phyloP scores from a whole-genome alignment of 2,329 filamentous ascomycete genomes.

The Lizonia empirigonia region DNA sequence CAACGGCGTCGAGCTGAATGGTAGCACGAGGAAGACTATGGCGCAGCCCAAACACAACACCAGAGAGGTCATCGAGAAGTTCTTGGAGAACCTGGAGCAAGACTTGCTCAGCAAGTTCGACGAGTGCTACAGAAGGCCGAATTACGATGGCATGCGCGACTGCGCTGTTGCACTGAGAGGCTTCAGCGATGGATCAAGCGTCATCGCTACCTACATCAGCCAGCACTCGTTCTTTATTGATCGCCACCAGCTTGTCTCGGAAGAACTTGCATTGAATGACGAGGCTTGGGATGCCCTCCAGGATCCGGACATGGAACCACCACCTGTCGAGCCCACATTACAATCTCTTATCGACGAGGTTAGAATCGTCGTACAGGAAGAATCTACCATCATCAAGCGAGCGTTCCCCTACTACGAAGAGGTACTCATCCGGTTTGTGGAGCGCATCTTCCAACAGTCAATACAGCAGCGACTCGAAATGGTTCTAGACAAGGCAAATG shows the following conservation, averaged over 20 bases:
- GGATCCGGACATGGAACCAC: conserved; percentile 90
- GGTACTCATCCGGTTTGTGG: conserved; percentile 89
- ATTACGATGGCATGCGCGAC: conserved; percentile 98
- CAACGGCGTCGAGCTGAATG: conserved; percentile 56
- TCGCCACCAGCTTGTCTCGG: conserved; percentile 85
- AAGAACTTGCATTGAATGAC: conserved; percentile 78
- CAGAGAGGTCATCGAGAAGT: conserved; percentile 92
- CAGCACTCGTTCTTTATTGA: conserved; percentile 99
- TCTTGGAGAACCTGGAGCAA: conserved; percentile 93
- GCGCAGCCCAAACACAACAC: conserved; percentile 64
- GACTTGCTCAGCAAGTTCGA: conserved; percentile 96
- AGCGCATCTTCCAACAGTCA: conserved; percentile 96
- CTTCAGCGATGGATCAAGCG: conserved; percentile 94
- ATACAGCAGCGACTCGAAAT: conserved; percentile 95
- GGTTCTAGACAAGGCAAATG: conserved; percentile 92
- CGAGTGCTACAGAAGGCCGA: conserved; percentile 91
- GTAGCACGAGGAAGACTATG: conserved; percentile 41
- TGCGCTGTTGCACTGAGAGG: conserved; percentile 92
- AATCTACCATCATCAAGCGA: conserved; percentile 94
- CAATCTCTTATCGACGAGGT: conserved; percentile 94
- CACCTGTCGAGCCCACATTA: conserved; percentile 87
- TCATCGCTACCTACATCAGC: conserved; percentile 95
- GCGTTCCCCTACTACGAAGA: conserved; percentile 97
- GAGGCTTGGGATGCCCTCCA: conserved; percentile 85
- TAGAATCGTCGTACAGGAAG: conserved; percentile 92